Percentiles rank a stretch among this genome's conserved stretches.
Conservation (phyloP, 495 filamentous ascomycete genomes). For the Neurospora cerealis region DNA sequence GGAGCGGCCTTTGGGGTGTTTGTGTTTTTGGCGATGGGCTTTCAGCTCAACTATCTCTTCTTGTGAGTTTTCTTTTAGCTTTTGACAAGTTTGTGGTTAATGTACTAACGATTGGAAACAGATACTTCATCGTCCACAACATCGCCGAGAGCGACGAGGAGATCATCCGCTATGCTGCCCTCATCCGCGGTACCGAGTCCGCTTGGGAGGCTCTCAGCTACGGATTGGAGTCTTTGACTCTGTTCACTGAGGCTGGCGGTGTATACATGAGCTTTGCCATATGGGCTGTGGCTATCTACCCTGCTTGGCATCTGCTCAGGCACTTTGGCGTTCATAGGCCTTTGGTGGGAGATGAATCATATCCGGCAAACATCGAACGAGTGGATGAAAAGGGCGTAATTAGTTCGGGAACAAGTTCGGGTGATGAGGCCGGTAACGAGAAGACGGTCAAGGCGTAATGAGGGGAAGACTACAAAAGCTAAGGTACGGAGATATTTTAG, state of each 20-base stretch:
- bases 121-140: slow-evolving; percentile 53
- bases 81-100: not conserved
- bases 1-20: slow-evolving; percentile 49
- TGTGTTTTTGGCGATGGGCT: slow-evolving; percentile 46
- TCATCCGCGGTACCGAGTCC: slow-evolving; percentile 52
- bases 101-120: slow-evolving; percentile 11
- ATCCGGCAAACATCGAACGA: not conserved
- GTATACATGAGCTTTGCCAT: slow-evolving; percentile 55
- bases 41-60: slow-evolving; percentile 57
- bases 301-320: slow-evolving; percentile 49
- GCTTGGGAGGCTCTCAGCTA: slow-evolving; percentile 55
- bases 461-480: not conserved
- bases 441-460: not conserved
- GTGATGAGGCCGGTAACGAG: not conserved
- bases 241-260: slow-evolving; percentile 50
- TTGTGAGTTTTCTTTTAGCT: slow-evolving; percentile 28
- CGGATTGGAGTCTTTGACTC: slow-evolving; percentile 42
- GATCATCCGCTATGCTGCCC: slow-evolving; percentile 49
- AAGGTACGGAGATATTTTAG: not conserved
- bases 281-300: slow-evolving; percentile 46
- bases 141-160: slow-evolving; percentile 45
- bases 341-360: not conserved
- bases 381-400: not conserved
- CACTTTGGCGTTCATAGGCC: slow-evolving; percentile 31
- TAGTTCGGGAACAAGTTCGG: not conserved